Evolutionary conservation across 2,329 filamentous ascomycete species (phyloP), one percentile per base, ranked within the genome.

Genomic region (Colletotrichum camelliae): DNA sequence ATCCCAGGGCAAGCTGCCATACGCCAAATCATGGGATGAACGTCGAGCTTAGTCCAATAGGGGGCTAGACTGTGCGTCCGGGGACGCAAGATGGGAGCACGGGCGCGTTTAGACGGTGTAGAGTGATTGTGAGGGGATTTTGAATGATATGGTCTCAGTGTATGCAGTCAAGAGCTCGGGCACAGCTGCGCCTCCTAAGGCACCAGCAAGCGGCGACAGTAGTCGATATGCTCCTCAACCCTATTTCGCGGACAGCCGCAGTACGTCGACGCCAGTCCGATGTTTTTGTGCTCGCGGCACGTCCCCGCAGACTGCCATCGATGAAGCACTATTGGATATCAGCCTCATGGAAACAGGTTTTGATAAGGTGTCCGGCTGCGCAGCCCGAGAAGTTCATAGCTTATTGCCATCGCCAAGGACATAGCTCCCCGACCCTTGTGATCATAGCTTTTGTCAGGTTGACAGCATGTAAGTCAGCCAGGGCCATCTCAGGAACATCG

Each of bases 1-100:
- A 15, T 74, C n/a, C 31, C 21, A 21, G 57, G 35, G 35, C 24
- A 27, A 60, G 67, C 61, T 62, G 27, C 35, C 57, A 39, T 43
- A 55, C 62, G 43, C 70, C 57, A 64, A n/a, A 27, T n/a, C n/a
- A 24, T 75, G 29, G 39, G 73, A 75, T 7, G 69, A 65, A 68
- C 55, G 16, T 9, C 29, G 29, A 29, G 61, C 35, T 29, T 35
- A 21, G 70, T 16, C 24, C 29, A 21, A 29, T 16, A 15, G n/a
- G 15, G 24, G 39, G 15, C 31, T 58, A 37, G 16, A 5, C 9
- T n/a, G n/a, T 43, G 29, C 16, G 21, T 9, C 21, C 64, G 74
- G 65, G 74, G 74, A 76, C 64, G 70, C 65, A 74, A 2, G 9
- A 8, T 13, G 39, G 6, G 33, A 39, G 61, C 37, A 67, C 24